A percentile compares a stretch with the other conserved stretches of the same genome.
phyloP scores from a whole-genome alignment of 805 yeast species.

The Suhomyces pyralidae region DNA sequence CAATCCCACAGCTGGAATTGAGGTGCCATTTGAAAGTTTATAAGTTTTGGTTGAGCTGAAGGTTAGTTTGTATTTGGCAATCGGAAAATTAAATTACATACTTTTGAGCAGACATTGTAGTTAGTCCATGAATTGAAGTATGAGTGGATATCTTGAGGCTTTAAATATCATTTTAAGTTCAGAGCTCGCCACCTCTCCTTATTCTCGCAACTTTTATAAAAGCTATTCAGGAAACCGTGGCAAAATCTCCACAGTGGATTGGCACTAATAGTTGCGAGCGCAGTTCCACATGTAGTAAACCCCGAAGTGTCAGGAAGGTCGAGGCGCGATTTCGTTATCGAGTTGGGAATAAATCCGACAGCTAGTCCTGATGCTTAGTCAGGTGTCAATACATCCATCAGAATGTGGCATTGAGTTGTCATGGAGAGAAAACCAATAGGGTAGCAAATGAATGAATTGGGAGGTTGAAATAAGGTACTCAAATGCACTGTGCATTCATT shows the following conservation, averaged over 20 bases:
- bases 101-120: background rate
- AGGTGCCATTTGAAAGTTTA: slow-evolving; percentile 7
- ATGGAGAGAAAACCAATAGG: too few relatives aligned
- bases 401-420: too few relatives aligned
- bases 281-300: background rate
- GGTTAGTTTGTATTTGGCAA: background rate
- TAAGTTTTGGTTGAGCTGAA: background rate
- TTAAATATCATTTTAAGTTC: background rate
- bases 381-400: too few relatives aligned
- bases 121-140: background rate
- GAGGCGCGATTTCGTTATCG: background rate
- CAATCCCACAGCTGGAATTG: slow-evolving; percentile 17
- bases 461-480: too few relatives aligned
- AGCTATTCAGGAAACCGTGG: background rate
- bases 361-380: too few relatives aligned
- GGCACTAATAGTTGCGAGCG: background rate
- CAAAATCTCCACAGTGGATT: background rate
- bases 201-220: background rate
- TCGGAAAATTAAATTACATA: background rate
- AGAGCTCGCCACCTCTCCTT: background rate
- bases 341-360: too few relatives aligned
- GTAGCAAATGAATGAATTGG: too few relatives aligned
- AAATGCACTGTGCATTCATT: background rate
- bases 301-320: background rate
- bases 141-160: background rate